Percentiles rank a stretch among this genome's conserved stretches.
phyloP scores from a whole-genome alignment of 73 alveolate species.

The Breviolum minutum region DNA sequence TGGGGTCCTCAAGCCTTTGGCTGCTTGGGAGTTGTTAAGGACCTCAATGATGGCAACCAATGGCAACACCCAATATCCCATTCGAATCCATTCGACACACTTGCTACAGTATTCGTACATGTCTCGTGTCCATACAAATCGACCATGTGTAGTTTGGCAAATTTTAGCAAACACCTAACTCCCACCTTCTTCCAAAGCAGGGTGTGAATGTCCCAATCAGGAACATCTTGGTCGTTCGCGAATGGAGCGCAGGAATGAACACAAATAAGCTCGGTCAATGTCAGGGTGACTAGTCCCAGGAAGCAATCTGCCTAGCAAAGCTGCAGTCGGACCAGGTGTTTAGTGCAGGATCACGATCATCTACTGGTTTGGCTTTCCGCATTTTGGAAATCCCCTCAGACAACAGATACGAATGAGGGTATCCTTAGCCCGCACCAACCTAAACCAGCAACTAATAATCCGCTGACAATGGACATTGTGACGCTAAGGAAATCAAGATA shows the following conservation, averaged over 20 bases:
- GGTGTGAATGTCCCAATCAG: constrained; percentile 44
- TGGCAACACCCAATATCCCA: not conserved
- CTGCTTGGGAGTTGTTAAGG: no score
- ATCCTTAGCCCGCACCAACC: not conserved
- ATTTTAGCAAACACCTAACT: not conserved
- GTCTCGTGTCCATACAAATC: not conserved
- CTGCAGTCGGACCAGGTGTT: not conserved
- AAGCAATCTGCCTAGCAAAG: constrained; percentile 64
- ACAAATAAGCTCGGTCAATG: constrained; percentile 49
- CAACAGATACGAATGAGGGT: not conserved
- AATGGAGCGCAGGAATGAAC: constrained; percentile 38
- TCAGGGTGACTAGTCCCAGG: constrained; percentile 32
- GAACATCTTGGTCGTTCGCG: not conserved
- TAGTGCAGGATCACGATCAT: not conserved
- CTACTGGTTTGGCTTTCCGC: not conserved
- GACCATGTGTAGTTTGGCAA: not conserved
- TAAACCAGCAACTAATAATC: not conserved
- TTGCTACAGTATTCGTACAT: not conserved
- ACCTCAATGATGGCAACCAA: no score
- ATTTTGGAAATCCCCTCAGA: not conserved
- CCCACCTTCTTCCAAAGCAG: constrained; percentile 64
- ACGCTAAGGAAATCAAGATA: no score
- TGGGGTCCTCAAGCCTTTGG: no score
- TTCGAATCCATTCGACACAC: not conserved
- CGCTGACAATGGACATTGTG: no score